phyloP scores from a whole-genome alignment of 306 rosid genomes.

The Begonia masoniana region DNA sequence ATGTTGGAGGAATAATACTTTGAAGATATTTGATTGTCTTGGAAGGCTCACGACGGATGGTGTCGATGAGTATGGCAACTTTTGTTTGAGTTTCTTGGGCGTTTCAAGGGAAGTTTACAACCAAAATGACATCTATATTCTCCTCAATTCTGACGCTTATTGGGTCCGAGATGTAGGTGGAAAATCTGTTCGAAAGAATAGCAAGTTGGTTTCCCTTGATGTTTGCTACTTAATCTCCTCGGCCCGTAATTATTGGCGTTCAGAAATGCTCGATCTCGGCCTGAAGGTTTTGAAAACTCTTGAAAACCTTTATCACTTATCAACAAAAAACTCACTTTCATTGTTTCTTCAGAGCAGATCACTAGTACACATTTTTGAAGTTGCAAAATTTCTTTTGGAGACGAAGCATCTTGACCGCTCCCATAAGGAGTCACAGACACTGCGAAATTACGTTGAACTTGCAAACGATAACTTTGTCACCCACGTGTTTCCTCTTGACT shows the following conservation, averaged over 20 bases:
- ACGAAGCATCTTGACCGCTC: slow-evolving; percentile 12
- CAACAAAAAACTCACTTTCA: slow-evolving; percentile 6
- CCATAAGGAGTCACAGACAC: not conserved
- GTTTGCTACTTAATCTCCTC: slow-evolving; percentile 19
- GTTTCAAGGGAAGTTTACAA: slow-evolving; percentile 20
- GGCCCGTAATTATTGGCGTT: slow-evolving; percentile 38
- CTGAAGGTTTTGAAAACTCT: slow-evolving; percentile 32
- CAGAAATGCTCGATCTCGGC: slow-evolving; percentile 40
- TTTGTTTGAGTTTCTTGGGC: slow-evolving; percentile 50
- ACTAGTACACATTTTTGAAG: slow-evolving; percentile 30
- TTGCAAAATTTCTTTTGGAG: slow-evolving; percentile 33
- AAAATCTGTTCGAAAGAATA: slow-evolving; percentile 18
- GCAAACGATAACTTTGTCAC: slow-evolving; percentile 16
- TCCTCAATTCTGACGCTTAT: slow-evolving; percentile 42
- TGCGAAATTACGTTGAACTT: slow-evolving; percentile 8
- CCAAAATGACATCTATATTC: slow-evolving; percentile 15
- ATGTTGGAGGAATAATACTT: slow-evolving; percentile 45
- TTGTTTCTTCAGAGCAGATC: slow-evolving; percentile 15
- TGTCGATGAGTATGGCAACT: slow-evolving; percentile 18
- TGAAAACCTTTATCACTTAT: slow-evolving; percentile 19
- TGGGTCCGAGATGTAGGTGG: slow-evolving; percentile 36
- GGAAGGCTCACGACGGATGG: slow-evolving; percentile 20
- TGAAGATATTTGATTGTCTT: slow-evolving; percentile 22
- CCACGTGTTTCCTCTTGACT: slow-evolving; percentile 27
- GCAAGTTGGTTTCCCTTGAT: slow-evolving; percentile 26